Conservation (phyloP, 106 monocot genomes). For the Acorus gramineus region DNA sequence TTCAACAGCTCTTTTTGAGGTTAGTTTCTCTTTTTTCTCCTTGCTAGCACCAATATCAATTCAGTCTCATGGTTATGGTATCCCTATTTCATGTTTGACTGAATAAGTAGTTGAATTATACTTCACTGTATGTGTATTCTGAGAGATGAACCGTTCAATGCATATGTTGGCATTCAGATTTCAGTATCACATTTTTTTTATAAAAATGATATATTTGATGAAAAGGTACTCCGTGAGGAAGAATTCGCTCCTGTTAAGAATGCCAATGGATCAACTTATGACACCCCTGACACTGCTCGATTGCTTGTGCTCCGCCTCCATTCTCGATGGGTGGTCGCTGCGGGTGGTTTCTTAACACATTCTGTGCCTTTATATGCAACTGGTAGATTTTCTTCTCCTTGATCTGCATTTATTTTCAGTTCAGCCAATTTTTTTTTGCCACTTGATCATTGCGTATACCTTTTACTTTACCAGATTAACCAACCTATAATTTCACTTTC, state of each 20-base stretch:
- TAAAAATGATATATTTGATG: not conserved
- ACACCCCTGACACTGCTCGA: constrained; percentile 73
- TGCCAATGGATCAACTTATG: constrained; percentile 85
- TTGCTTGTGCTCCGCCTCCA: constrained; percentile 90
- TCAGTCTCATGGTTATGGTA: too few relatives aligned
- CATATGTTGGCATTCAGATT: too few relatives aligned
- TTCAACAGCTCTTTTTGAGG: constrained; percentile 89
- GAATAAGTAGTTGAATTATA: too few relatives aligned
- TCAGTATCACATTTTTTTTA: not conserved
- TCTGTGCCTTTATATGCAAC: constrained; percentile 84
- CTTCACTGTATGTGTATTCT: too few relatives aligned
- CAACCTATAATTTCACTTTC: too few relatives aligned
- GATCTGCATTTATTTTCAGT: not conserved
- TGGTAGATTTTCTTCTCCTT: constrained; percentile 27
- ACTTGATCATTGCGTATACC: not conserved
- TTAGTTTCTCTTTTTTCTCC: constrained; percentile 3
- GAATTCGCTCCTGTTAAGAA: constrained; percentile 99
- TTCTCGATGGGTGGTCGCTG: constrained; percentile 90
- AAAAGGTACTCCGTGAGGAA: constrained; percentile 73
- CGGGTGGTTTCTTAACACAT: constrained; percentile 74
- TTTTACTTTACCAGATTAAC: too few relatives aligned
- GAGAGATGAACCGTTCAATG: too few relatives aligned
- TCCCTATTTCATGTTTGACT: too few relatives aligned
- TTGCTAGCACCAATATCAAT: not conserved
- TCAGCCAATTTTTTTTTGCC: not conserved